Base-by-base conservation (phyloP, 2,329 filamentous ascomycete genomes). In the Fusarium armeniacum region DNA sequence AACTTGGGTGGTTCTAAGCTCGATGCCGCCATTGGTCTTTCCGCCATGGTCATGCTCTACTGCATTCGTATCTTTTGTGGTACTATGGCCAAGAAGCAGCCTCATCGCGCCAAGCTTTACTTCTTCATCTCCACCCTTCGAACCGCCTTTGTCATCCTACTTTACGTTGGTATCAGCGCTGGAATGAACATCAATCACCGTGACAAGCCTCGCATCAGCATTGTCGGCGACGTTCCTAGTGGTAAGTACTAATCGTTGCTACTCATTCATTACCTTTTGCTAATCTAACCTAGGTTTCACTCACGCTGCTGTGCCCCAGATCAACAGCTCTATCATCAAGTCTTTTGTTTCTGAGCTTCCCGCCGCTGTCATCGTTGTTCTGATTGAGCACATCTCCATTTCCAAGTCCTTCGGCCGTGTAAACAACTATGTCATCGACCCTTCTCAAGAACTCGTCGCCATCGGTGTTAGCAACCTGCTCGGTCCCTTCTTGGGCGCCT, bases 381-480 rank as follows among this genome's bases (percentile, higher is more conserved):
- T 94, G 32, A 92, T 94, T 58, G 91, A 94, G 80, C 91, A 94
- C 77, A 93, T 94, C 69, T 90, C 92, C 56, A 94, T 94, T 70
- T 91, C 91, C 38, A 94, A 94, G 79, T 93, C 91, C 0, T 94
- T 94, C 73, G 91, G 91, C 52, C 86, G 91, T 63, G 86, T 93
- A 76, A 93, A 93, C 83, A 93, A 93, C 82, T 94, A 94, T 78
- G 89, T 87, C 49, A 93, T 94, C 76, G 86, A 94, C 69, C 92
- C 92, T 2, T 93, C 91, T 2, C 92, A 94, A 77, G 91, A 94
- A 76, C 82, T 94, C 52, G 90, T 94, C 30, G 91, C 91, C 36
- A 93, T 94, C 72, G 91, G 91, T 68, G 86, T 93, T 4, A 88
- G 87, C 38, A 94, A 94, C 76, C 80, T 94, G 35, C 84, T 94